Percentiles rank a stretch among this genome's conserved stretches.
phyloP scores from a whole-genome alignment of 1,284 basidiomycete species.

The Serendipita sp. region DNA sequence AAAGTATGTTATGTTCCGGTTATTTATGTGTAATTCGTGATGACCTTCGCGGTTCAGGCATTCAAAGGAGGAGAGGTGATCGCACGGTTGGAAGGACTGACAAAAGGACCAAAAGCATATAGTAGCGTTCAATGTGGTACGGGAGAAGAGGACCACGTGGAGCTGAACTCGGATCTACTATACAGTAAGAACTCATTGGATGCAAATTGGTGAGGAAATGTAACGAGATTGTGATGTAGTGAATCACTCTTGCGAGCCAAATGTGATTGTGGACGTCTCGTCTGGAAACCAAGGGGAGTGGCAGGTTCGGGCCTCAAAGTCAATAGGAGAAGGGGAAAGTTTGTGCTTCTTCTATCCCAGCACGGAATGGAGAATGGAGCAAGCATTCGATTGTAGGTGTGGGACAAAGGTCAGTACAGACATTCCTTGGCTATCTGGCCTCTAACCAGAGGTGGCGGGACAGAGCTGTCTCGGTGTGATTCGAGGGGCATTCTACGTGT shows the following conservation, averaged over 20 bases:
- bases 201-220: background rate
- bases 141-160: constrained; percentile 37
- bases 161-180: constrained; percentile 49
- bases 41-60: background rate
- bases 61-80: background rate
- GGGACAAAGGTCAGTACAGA: constrained; percentile 22
- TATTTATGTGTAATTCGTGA: background rate
- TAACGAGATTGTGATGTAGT: constrained; percentile 20
- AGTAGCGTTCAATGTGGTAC: constrained; percentile 29
- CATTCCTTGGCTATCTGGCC: background rate
- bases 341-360: constrained; percentile 47
- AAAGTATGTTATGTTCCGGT: background rate
- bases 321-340: constrained; percentile 23
- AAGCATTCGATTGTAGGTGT: constrained; percentile 46
- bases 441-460: background rate
- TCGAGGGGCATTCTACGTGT: constrained; percentile 25
- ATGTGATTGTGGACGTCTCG: constrained; percentile 39
- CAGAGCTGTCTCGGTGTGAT: constrained; percentile 28
- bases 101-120: constrained; percentile 22
- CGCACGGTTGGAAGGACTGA: background rate
- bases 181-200: constrained; percentile 24
- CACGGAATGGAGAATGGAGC: constrained; percentile 60
- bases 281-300: constrained; percentile 29
- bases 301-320: constrained; percentile 24
- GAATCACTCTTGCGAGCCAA: constrained; percentile 56